Evolutionary conservation across 1,139 yeast species (phyloP), one percentile per base, ranked within the genome.

Genomic region (Lodderomyces metapsilosis): DNA sequence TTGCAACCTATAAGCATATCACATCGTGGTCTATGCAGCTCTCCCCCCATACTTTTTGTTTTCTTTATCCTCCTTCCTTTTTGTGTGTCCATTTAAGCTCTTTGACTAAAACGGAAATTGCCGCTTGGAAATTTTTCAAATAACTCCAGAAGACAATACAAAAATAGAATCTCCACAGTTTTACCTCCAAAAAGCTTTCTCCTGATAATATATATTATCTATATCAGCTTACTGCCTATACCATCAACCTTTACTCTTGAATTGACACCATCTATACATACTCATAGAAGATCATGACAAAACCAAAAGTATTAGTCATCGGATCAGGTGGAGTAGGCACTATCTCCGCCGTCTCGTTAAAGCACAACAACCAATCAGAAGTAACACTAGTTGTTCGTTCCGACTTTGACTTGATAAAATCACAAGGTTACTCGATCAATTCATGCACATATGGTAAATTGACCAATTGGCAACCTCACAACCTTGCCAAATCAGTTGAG

Each of bases 351-450:
- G 72, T 80, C 37, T 76, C 84, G 0, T 66, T 85, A 27, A 74
- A 74, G 42, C 50, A 52, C 34, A 65, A 64, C 34, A 63, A 71
- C 5, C 64, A 66, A 44, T 68, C 76, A 2, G 75, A 73, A 40
- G 85, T 84, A 4, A 79, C 89, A 0, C 62, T 78, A 3, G 83
- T 84, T 9, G 74, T 79, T 12, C 71, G 91, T 49, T 80, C 88
- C n/a, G 84, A 81, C 52, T 83, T 81, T 57, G 77, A 82, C 9
- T 57, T 59, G 11, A 80, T 83, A 33, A 49, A 52, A 9, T 55
- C 60, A 11, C 52, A 68, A 8, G 95, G 95, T 0, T 83, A 74
- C 60, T 64, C 72, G 13, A 72, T 86, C 43, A 71, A 78, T 30
- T 82, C 89, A 0, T 63, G 68, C 8, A 82, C 81, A 41, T 83